Base-by-base conservation (phyloP, 1,139 yeast species). In the Kodamaea ohmeri region DNA sequence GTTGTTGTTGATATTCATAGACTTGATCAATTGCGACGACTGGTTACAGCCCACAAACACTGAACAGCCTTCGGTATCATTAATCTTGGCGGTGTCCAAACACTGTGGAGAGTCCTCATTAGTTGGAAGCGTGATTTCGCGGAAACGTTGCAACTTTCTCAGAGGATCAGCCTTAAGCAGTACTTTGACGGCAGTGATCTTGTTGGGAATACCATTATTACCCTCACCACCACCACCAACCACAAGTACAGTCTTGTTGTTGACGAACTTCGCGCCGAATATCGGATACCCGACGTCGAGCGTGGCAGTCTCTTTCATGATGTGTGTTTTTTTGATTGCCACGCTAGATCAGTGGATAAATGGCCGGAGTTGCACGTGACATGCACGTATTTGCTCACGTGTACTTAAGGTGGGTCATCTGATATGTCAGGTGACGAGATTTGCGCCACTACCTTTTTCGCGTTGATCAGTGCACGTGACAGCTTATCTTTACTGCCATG, bases 221-320 rank as follows among this genome's bases (percentile, higher is more conserved):
- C 95, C 95, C 59, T 87, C 95, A 27, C 97, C 97, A 26, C 97
- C 97, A 32, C 97, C 98, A 30, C 98, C 98, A 4, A 89, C 79
- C 20, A 84, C 85, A 37, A 89, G 60, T 25, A 89, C 60, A 3
- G 82, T 75, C 47, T 71, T 67, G 49, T 80, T 73, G 49, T 78
- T 71, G 38, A 82, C 67, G 56, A 87, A 90, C 47, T 76, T 75
- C 42, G 90, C 81, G 2, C 87, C 94, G 52, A 83, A 85, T 12
- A 88, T 73, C 1, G 98, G 97, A 54, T 84, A 88, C 3, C 86
- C 90, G 33, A 83, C 67, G 51, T 82, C 80, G 41, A 75, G 58
- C 5, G 63, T 55, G 5, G 67, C 69, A 35, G 39, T 30, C 19
- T 31, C 18, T n/a, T 34, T 26, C 17, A 36, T 17, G 19, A 12